Evolutionary conservation across 441 rosid species (phyloP), one percentile per base, ranked within the genome.

Genomic region (Mallotus japonicus): DNA sequence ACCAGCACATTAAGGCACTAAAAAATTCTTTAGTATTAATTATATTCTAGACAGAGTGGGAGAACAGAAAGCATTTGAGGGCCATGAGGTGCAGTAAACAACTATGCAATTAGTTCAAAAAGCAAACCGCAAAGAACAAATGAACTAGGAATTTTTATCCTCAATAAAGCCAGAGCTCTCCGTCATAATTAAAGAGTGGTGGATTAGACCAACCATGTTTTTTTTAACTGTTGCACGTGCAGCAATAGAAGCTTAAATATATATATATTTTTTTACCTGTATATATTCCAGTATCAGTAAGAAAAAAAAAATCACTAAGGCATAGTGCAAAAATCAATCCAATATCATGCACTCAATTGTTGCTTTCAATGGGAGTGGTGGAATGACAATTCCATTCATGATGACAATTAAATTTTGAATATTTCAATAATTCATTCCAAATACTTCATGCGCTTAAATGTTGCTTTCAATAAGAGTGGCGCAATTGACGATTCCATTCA

Each of bases 1-100:
- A 56, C 53, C 22, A 42, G n/a, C 44, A 9, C 32, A 19, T 40
- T 69, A 20, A 56, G 63, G 72, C 63, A 69, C 63, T 57, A 57
- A 54, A 34, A 8, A 34, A 17, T 68, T 54, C 8, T n/a, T 53
- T 68, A 54, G 17, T 37, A 19, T 54, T 53, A 50, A 68, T 34
- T 16, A 6, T 55, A 28, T 14, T 16, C 2, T 44, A 44, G 49
- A 44, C 11, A 7, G 49, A 44, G 7, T 6, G 46, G 15, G 16
- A 54, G n/a, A 50, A 1, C 22, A 50, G 13, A 32, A 57, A 58
- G 7, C 14, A 20, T 8, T n/a, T 46, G 28, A 37, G 9, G 28
- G 32, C 32, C 19, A 42, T 46, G 65, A 34, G 12, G 17, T 12
- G 59, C 17, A 2, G 37, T 32, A 6, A 20, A 47, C 13, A 58